Evolutionary conservation across 2,329 filamentous ascomycete species (phyloP), one percentile per base, ranked within the genome.

Genomic region (Sclerotinia sclerotiorum): DNA sequence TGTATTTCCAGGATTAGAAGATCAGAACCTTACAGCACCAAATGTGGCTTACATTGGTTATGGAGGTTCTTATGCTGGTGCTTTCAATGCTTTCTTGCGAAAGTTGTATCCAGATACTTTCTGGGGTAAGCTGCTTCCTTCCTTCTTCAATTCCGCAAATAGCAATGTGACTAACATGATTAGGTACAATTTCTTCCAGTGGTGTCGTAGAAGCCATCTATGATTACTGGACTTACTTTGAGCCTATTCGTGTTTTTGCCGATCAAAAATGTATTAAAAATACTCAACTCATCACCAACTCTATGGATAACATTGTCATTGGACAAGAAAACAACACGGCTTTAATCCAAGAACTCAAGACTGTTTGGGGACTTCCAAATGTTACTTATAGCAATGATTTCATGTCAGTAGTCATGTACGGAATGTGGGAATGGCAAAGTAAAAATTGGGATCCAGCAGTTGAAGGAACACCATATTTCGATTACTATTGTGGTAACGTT

Each of bases 31-130:
- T 49, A 92, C 86, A 0, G 85, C 91, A 0, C 80, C 85, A 0
- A 83, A 81, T 3, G 88, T 87, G 0, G 86, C 92, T 0, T 95
- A 89, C 80, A 89, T 97, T 69, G 87, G 87, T 0, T 97, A 96
- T 70, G 93, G 93, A 1, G 92, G 92, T 0, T 93, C 90, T 0
- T 97, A 97, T 75, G 91, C 92, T 0, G 93, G 93, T 2, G 89
- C 88, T 0, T 90, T 94, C 72, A 90, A 88, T 13, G 91, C 93
- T 0, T 90, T 97, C 73, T 79, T 93, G 49, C 87, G 92, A 44
- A 88, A 90, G 69, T 77, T 89, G 21, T 96, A 97, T 77, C 92
- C 93, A 0, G 88, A 94, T 44, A 80, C 90, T 10, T 95, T 90
- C 79, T 94, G 86, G 84, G 93, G 87, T 60, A 24, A n/a, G 54